Evolutionary conservation across 176 grass and related monocot genomes (phyloP), one percentile per base, ranked within the genome.

Genomic region (Alloteropsis semialata): DNA sequence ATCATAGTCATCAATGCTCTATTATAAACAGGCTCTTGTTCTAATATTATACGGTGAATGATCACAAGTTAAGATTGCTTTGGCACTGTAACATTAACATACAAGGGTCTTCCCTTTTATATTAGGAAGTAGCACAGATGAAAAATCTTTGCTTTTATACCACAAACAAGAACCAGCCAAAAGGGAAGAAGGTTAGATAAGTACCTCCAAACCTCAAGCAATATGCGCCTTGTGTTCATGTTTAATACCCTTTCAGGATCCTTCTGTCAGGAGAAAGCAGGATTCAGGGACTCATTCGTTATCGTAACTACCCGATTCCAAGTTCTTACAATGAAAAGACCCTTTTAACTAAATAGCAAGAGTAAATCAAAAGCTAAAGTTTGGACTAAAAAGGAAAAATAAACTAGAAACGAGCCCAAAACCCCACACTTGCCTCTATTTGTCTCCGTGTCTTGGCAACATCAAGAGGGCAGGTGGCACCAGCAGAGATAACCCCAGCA

Each of bases 201-300:
- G 51, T 89, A 98, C 95, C 95, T 98, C 95, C 95, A 98, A 78
- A 93, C 86, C 79, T 95, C 90, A 55, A 85, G 78, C 67, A 98
- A 68, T 81, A 91, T 88, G 65, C 81, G 86, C 53, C 95, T 50
- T 29, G 95, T 98, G 69, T 91, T 98, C 88, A 92, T 95, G 59
- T 55, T 92, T 28, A 81, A 58, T 75, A 98, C 84, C 43, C 90
- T 92, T 74, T 67, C 70, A 50, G 95, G 95, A 89, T 98, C 95
- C 69, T 89, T 95, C 92, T 98, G 92, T 59, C 54, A 91, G 33
- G 27, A 82, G 30, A 82, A 81, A 22, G 69, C 21, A 64, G 54
- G 55, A 59, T 80, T 76, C 39, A 79, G 21, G 22, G 12, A 78
- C 19, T 9, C 10, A 30, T 55, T 45, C 51, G 29, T 69, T 75